phyloP scores from a whole-genome alignment of 2,329 filamentous ascomycete species.

The Calonectria honghensis region DNA sequence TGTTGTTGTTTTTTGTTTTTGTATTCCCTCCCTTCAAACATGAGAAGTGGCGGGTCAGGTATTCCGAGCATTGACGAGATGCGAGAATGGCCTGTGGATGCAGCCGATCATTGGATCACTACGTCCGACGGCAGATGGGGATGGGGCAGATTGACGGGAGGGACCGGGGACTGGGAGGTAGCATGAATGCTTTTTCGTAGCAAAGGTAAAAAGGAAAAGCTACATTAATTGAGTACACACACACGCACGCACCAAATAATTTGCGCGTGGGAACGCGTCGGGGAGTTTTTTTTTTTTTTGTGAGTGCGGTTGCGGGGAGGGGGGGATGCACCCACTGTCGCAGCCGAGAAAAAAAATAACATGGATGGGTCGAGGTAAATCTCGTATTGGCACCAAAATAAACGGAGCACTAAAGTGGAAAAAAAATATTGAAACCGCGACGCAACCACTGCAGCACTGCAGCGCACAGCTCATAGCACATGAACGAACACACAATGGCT shows the following conservation, averaged over 20 bases:
- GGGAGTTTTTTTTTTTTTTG: constrained; percentile 16
- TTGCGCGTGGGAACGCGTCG: constrained; percentile 51
- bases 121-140: constrained; percentile 33
- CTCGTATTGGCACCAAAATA: constrained; percentile 47
- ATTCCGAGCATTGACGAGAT: constrained; percentile 33
- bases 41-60: constrained; percentile 30
- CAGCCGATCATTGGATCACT: constrained; percentile 37
- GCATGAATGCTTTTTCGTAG: constrained; percentile 26
- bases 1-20: constrained; percentile 35
- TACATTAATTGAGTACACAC: constrained; percentile 25
- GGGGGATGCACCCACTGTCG: constrained; percentile 48
- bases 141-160: constrained; percentile 32
- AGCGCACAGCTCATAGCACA: constrained; percentile 32
- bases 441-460: constrained; percentile 38
- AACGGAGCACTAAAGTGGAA: constrained; percentile 34
- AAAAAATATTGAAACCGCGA: constrained; percentile 42
- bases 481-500: constrained; percentile 36
- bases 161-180: constrained; percentile 26
- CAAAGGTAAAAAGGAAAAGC: constrained; percentile 23
- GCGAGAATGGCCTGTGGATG: constrained; percentile 46
- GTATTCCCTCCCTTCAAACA: constrained; percentile 23
- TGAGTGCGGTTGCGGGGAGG: constrained; percentile 49
- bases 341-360: constrained; percentile 39
- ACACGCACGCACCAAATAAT: constrained; percentile 7
- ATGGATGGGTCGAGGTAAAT: constrained; percentile 47